Conservation (phyloP, 2,329 filamentous ascomycete genomes). For the Neurospora crassa region DNA sequence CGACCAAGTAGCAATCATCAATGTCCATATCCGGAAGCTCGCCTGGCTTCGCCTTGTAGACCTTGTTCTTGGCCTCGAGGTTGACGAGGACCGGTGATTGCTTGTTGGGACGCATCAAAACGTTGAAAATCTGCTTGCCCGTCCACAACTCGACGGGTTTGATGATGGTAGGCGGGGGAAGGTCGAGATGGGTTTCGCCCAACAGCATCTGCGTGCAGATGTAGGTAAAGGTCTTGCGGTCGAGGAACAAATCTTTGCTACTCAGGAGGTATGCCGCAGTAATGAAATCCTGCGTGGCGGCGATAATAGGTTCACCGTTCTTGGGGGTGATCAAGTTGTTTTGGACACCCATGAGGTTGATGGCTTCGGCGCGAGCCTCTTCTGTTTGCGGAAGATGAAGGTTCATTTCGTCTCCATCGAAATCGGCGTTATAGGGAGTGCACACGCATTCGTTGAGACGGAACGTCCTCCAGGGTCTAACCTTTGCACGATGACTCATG, state of each 20-base stretch:
- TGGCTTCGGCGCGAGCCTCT: slow-evolving; percentile 89
- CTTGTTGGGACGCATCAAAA: slow-evolving; percentile 83
- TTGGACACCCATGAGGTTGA: slow-evolving; percentile 95
- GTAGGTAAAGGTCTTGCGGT: slow-evolving; percentile 78
- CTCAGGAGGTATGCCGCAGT: slow-evolving; percentile 87
- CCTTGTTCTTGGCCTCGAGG: slow-evolving; percentile 82
- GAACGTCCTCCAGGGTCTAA: slow-evolving; percentile 92
- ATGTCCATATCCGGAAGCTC: slow-evolving; percentile 63
- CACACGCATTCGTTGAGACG: slow-evolving; percentile 97
- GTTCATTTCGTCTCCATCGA: slow-evolving; percentile 99
- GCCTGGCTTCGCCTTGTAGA: slow-evolving; percentile 56
- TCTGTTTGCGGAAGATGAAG: slow-evolving; percentile 96
- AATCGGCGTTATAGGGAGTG: slow-evolving; percentile 97
- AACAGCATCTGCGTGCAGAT: slow-evolving; percentile 86
- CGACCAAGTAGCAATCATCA: slow-evolving; percentile 83
- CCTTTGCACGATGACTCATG: slow-evolving; percentile 87
- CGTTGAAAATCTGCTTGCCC: slow-evolving; percentile 90
- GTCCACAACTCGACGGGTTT: slow-evolving; percentile 89
- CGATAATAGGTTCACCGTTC: slow-evolving; percentile 96
- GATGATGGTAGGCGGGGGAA: slow-evolving; percentile 78
- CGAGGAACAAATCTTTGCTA: slow-evolving; percentile 87
- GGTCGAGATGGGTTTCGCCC: slow-evolving; percentile 61
- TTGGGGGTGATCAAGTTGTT: slow-evolving; percentile 93
- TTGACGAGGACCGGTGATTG: slow-evolving; percentile 78
- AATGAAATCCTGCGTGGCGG: slow-evolving; percentile 98